Percentiles rank a stretch among this genome's conserved stretches.
These are phyloP conservation scores for Ceratorhiza oryzae-sativae DNA, from an alignment of 1,284 basidiomycete genomes.

Conservation along the genomic window DNA sequence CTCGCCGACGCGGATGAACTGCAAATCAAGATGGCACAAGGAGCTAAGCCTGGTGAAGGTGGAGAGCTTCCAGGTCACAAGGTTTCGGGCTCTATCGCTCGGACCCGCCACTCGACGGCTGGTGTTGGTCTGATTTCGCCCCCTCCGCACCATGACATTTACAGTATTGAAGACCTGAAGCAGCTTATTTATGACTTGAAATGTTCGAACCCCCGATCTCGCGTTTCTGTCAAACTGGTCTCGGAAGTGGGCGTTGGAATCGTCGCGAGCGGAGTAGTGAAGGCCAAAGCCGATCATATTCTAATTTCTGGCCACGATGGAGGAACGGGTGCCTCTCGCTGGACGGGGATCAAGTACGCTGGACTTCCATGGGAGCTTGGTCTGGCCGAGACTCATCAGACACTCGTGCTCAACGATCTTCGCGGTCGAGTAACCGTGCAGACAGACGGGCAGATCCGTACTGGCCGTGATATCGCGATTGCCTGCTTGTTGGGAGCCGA, in stretches of 20 bases:
- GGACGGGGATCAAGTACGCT: slow-evolving; percentile 97
- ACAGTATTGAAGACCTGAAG: slow-evolving; percentile 96
- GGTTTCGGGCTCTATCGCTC: slow-evolving; percentile 89
- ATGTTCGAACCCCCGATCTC: slow-evolving; percentile 91
- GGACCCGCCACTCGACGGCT: slow-evolving; percentile 94
- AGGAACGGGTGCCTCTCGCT: slow-evolving; percentile 93
- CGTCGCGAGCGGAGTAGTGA: slow-evolving; percentile 94
- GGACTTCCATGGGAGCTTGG: slow-evolving; percentile 97
- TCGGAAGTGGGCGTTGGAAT: slow-evolving; percentile 98
- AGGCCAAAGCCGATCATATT: slow-evolving; percentile 97
- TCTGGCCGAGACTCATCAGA: slow-evolving; percentile 95
- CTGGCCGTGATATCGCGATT: slow-evolving; percentile 92
- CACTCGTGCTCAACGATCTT: slow-evolving; percentile 92
- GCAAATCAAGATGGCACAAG: slow-evolving; percentile 99
- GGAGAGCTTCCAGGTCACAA: slow-evolving; percentile 97
- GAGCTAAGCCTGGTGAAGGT: slow-evolving; percentile 96
- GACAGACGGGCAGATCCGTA: slow-evolving; percentile 94
- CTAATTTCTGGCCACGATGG: slow-evolving; percentile 96
- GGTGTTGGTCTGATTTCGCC: slow-evolving; percentile 96
- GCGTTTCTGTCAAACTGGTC: slow-evolving; percentile 94
- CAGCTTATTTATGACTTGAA: slow-evolving; percentile 97
- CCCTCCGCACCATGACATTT: slow-evolving; percentile 97
- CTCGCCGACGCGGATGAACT: slow-evolving; percentile 93
- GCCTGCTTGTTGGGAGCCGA: slow-evolving; percentile 93
- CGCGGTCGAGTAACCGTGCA: slow-evolving; percentile 94